phyloP scores from a whole-genome alignment of 805 yeast genomes.

The Ogataea wickerhamii region DNA sequence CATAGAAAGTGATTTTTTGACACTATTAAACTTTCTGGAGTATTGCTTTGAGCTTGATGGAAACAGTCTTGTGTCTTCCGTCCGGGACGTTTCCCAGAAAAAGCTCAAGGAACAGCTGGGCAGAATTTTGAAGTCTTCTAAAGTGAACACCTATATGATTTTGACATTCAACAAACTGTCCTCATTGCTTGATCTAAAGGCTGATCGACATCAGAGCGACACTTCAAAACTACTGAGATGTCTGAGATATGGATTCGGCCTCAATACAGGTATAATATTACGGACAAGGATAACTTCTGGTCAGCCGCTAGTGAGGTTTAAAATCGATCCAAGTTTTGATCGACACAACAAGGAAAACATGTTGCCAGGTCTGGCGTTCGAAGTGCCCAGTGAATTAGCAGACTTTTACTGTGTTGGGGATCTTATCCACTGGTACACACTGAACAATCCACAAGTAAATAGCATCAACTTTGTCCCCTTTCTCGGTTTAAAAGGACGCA shows the following conservation, averaged over 20 bases:
- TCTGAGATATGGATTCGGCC: conserved; percentile 9
- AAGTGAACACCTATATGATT: conserved; percentile 3
- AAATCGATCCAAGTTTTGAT: conserved; percentile 5
- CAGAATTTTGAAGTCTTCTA: conserved; percentile 9
- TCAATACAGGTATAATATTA: conserved; percentile 11
- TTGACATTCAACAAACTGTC: conserved; percentile 7
- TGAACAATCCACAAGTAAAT: conserved; percentile 1
- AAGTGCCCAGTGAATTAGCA: conserved; percentile 11
- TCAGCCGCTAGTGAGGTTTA: conserved; percentile 13
- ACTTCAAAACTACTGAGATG: conserved; percentile 7
- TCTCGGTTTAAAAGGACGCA: conserved; percentile 13
- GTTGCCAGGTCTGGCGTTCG: conserved; percentile 12
- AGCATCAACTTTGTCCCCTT: conserved; percentile 8
- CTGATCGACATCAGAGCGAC: conserved; percentile 1
- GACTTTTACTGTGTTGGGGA: conserved; percentile 11
- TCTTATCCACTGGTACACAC: conserved; percentile 13
- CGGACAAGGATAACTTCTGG: conserved; percentile 4
- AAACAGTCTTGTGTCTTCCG: background rate
- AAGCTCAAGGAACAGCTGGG: conserved; percentile 4
- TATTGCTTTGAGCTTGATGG: conserved; percentile 6
- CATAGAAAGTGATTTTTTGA: conserved; percentile 16
- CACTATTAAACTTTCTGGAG: conserved; percentile 17
- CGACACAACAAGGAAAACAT: conserved; percentile 5
- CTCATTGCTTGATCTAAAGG: conserved; percentile 3
- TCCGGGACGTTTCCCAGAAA: background rate